Base-by-base conservation (phyloP, 2,329 filamentous ascomycete species). In the Penicillium nordicum region DNA sequence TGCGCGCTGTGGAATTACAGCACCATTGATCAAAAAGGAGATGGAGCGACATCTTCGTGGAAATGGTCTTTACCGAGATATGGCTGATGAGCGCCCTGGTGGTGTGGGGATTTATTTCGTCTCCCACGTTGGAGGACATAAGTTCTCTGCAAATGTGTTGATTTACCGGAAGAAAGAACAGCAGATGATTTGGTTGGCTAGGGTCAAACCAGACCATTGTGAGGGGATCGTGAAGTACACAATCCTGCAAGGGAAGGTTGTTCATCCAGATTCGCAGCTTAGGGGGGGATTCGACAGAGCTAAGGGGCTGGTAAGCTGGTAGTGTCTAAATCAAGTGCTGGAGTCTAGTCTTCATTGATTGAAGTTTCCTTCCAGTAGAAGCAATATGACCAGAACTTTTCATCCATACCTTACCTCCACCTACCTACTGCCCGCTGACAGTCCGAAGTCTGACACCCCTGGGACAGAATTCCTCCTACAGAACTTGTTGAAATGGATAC, bases 71-170 rank as follows among this genome's bases (percentile, higher is more conserved):
- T 89, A 87, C 71, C 85, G 92, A 32, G 92, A 96, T 70, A 76
- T 90, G 14, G 85, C 92, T 69, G 92, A 96, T 71, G 86, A 90
- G 72, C 79, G 92, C 45, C 88, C 90, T 0, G 91, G 92, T 8
- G 92, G 92, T 8, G 91, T 93, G 1, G 92, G 90, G 1, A 89
- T 96, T 58, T 95, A 94, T 76, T 96, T 93, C 69, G 92, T 96
- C 64, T 92, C 87, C 57, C 92, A 97, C 69, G 90, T 96, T 5
- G 92, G 92, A 32, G 92, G 92, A 0, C 92, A 97, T 79, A 96
- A 96, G 78, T 97, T 93, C 77, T 88, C 87, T 45, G 92, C 92
- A 30, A 97, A 97, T 69, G 85, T 96, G 61, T 86, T 97, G 77
- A 78, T 97, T 0, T 97, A 97, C 72, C 83, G 92, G 18, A 82